These are phyloP conservation scores for Aspergillus sojae DNA, from an alignment of 2,329 filamentous ascomycete genomes.

Conservation along the genomic window DNA sequence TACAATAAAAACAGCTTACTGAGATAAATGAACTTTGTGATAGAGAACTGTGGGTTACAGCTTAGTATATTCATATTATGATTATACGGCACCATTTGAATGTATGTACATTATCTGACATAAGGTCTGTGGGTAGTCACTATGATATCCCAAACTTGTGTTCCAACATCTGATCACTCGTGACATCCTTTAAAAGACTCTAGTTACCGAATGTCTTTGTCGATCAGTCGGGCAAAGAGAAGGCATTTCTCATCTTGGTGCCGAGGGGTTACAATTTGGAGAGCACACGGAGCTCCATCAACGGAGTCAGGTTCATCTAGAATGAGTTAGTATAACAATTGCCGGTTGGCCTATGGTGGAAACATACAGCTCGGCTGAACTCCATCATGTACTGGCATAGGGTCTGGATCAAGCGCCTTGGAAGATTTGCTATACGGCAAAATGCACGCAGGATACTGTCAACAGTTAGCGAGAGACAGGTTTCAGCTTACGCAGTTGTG, in stretches of 20 bases:
- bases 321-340: constrained; percentile 9
- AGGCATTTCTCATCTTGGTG: constrained; percentile 55
- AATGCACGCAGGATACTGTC: constrained; percentile 54
- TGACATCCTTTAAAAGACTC: background rate
- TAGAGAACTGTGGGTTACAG: background rate
- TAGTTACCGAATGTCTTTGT: constrained; percentile 22
- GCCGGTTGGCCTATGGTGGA: background rate
- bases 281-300: constrained; percentile 49
- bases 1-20: background rate
- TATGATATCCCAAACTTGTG: background rate
- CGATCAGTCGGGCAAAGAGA: constrained; percentile 33
- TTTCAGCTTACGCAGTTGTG: background rate
- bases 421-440: constrained; percentile 50
- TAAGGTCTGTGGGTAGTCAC: background rate
- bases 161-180: background rate
- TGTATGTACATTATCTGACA: background rate
- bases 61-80: background rate
- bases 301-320: constrained; percentile 45
- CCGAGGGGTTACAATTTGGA: constrained; percentile 51
- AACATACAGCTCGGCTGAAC: constrained; percentile 31
- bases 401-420: constrained; percentile 42
- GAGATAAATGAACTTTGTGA: background rate
- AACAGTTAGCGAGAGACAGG: background rate
- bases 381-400: constrained; percentile 32
- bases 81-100: background rate